phyloP scores from a whole-genome alignment of 2,329 filamentous ascomycete genomes.

The Pseudopithomyces chartarum region DNA sequence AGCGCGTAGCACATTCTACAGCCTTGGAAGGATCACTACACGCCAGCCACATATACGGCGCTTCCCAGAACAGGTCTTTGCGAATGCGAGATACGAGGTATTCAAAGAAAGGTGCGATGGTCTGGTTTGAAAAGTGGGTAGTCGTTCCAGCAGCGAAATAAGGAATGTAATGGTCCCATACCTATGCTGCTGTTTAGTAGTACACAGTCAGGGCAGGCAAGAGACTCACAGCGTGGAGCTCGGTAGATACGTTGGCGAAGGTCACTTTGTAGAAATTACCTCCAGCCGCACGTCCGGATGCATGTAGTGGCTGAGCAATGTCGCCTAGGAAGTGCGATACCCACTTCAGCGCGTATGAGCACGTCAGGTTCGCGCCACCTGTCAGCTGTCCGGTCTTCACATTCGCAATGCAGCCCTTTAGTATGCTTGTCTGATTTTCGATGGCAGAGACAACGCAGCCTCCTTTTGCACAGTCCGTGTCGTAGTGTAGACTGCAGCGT shows the following conservation, averaged over 20 bases:
- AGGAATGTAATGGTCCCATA: constrained; percentile 48
- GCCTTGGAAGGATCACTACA: constrained; percentile 42
- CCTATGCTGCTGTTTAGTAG: constrained; percentile 31
- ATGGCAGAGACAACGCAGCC: constrained; percentile 51
- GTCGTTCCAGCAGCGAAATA: constrained; percentile 43
- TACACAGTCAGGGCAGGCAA: background rate
- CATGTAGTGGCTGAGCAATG: constrained; percentile 49
- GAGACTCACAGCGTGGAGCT: constrained; percentile 45
- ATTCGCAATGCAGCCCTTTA: constrained; percentile 40
- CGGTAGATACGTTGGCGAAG: constrained; percentile 38
- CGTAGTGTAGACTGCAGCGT: constrained; percentile 43
- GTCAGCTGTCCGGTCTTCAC: constrained; percentile 29
- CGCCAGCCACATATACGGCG: constrained; percentile 42
- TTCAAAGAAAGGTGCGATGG: constrained; percentile 44
- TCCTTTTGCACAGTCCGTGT: constrained; percentile 42
- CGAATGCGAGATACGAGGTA: constrained; percentile 42
- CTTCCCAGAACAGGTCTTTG: constrained; percentile 42
- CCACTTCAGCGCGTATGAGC: constrained; percentile 50
- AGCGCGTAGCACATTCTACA: constrained; percentile 40
- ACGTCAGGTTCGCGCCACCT: constrained; percentile 40
- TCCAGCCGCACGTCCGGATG: constrained; percentile 43
- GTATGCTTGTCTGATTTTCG: constrained; percentile 48
- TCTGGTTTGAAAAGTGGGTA: constrained; percentile 39
- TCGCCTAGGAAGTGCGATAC: constrained; percentile 50
- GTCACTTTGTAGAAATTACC: constrained; percentile 46